Evolutionary conservation across 225 moss, liverwort and hornwort species (phyloP).

Genomic region (Takakia lepidozioides): DNA sequence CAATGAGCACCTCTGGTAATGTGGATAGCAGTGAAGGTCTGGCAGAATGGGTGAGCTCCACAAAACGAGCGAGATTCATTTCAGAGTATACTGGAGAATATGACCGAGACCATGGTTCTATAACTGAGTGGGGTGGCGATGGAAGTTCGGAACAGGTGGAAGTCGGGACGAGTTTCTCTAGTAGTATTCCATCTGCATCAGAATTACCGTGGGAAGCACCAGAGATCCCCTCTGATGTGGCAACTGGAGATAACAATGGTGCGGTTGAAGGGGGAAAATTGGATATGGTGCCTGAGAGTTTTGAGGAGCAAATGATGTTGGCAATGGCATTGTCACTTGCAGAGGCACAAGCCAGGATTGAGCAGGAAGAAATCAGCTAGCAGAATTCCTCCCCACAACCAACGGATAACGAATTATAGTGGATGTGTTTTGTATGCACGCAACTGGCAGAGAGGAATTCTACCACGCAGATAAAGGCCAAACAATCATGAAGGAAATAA

Average conservation of each 20-base stretch:
- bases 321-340: slow-evolving; percentile 57
- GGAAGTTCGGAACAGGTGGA: slow-evolving; percentile 57
- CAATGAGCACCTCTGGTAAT: too few relatives aligned
- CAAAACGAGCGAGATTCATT: too few relatives aligned
- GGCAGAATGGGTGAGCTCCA: slow-evolving; percentile 56
- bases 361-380: too few relatives aligned
- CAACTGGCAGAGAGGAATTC: too few relatives aligned
- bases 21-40: slow-evolving; percentile 17
- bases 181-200: slow-evolving; percentile 56
- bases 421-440: too few relatives aligned
- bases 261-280: slow-evolving; percentile 16
- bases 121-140: slow-evolving; percentile 27
- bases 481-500: too few relatives aligned
- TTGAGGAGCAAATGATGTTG: slow-evolving; percentile 51
- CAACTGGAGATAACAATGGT: slow-evolving; percentile 26
- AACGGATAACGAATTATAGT: too few relatives aligned
- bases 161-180: slow-evolving; percentile 55
- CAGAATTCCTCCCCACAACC: too few relatives aligned
- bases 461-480: too few relatives aligned
- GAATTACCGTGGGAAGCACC: slow-evolving; percentile 56
- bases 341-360: slow-evolving; percentile 30
- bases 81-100: too few relatives aligned
- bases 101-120: slow-evolving; percentile 26
- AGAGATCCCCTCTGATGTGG: slow-evolving; percentile 11
- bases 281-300: slow-evolving; percentile 40